A percentile compares a stretch with the other conserved stretches of the same genome.
Evolutionary conservation across 345 rosid species (phyloP).

Genomic region (Eucalyptus marginata): DNA sequence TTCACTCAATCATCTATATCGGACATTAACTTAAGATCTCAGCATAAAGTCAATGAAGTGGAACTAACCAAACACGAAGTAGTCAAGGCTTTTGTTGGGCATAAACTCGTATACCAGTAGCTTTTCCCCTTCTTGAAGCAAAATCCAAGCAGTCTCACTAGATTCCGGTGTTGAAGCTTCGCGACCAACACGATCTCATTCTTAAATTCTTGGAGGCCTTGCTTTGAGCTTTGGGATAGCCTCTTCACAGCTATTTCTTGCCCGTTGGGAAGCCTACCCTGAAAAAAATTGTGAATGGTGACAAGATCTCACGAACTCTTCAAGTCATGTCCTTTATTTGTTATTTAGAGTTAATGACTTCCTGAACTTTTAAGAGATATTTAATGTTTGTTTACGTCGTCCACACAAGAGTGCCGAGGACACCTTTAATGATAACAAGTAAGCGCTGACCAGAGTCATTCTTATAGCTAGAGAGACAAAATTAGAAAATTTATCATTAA

Average conservation of each 20-base stretch:
- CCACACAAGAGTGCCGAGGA: background rate
- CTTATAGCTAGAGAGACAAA: background rate
- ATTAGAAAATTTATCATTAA: too few species aligned
- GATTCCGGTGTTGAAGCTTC: background rate
- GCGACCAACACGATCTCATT: background rate
- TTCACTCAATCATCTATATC: background rate
- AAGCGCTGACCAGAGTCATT: too few species aligned
- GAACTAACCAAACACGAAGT: background rate
- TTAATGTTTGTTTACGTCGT: background rate
- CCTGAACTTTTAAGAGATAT: too few species aligned
- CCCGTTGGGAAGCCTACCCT: conserved; percentile 3
- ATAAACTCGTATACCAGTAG: background rate
- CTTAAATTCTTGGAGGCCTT: conserved; percentile 7
- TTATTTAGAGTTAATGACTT: too few species aligned
- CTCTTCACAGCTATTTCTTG: conserved; percentile 35
- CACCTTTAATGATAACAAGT: too few species aligned
- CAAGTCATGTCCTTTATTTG: background rate
- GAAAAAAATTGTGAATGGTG: background rate
- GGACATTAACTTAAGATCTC: too few species aligned
- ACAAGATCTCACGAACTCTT: too few species aligned
- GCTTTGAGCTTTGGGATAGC: conserved; percentile 14
- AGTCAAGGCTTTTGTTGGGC: background rate
- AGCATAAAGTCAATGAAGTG: background rate
- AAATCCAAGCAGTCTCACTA: background rate
- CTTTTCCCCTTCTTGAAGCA: background rate